These are phyloP conservation scores for Penicillium roqueforti DNA, from an alignment of 495 filamentous ascomycete genomes.

Conservation along the genomic window DNA sequence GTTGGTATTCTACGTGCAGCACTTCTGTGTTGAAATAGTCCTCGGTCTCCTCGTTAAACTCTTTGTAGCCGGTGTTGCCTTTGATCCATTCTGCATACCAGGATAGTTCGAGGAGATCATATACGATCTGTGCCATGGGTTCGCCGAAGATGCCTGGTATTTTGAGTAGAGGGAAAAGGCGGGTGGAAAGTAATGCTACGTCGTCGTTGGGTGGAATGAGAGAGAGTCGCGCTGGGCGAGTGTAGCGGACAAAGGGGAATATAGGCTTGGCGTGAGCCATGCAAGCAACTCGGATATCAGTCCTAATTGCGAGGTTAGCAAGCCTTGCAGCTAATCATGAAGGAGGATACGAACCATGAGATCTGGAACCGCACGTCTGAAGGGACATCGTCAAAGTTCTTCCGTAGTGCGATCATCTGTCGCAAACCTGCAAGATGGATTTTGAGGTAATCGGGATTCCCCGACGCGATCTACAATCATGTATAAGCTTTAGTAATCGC, in stretches of 20 bases:
- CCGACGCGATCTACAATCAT: slow-evolving; percentile 38
- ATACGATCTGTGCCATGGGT: slow-evolving; percentile 31
- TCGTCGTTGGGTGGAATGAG: slow-evolving; percentile 36
- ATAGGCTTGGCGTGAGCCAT: slow-evolving; percentile 45
- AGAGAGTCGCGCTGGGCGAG: slow-evolving; percentile 34
- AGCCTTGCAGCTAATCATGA: not conserved
- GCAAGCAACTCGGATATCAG: slow-evolving; percentile 45
- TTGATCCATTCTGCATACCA: slow-evolving; percentile 46
- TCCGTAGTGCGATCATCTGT: slow-evolving; percentile 45
- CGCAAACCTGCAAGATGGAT: slow-evolving; percentile 46
- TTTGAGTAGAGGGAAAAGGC: slow-evolving; percentile 34
- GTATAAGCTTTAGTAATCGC: not conserved
- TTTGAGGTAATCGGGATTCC: slow-evolving; percentile 44
- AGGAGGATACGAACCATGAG: slow-evolving; percentile 33
- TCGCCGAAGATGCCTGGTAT: slow-evolving; percentile 41
- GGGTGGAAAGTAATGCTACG: slow-evolving; percentile 33
- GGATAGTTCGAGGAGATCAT: slow-evolving; percentile 39
- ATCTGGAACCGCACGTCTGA: slow-evolving; percentile 44
- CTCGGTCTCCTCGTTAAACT: slow-evolving; percentile 40
- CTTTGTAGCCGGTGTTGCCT: slow-evolving; percentile 25
- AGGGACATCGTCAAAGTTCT: slow-evolving; percentile 41
- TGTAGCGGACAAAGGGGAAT: slow-evolving; percentile 42
- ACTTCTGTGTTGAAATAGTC: slow-evolving; percentile 48
- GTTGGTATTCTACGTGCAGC: slow-evolving; percentile 40
- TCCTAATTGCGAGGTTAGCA: slow-evolving; percentile 29